These are phyloP conservation scores for Phytophthora fragariae DNA, from an alignment of 352 stramenopile genomes.

Conservation along the genomic window DNA sequence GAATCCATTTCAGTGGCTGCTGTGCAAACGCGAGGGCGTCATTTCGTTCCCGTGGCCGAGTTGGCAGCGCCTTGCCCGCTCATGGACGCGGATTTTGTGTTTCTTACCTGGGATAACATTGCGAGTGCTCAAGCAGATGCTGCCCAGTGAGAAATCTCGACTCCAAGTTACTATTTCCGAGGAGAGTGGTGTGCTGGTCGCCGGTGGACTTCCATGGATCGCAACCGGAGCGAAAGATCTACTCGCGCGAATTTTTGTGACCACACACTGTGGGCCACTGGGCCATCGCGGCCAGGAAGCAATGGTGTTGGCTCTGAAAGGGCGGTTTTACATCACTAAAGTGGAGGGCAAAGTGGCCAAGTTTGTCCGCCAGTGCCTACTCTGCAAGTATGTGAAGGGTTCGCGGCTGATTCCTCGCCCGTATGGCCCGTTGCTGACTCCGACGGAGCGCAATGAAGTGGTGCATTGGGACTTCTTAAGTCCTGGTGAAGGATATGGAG, in stretches of 20 bases:
- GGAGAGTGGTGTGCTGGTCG: not conserved
- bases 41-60: not conserved
- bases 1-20: not conserved
- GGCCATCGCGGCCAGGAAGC: not conserved
- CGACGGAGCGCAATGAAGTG: not conserved
- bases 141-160: not conserved
- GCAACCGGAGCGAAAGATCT: not conserved
- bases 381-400: not conserved
- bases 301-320: not conserved
- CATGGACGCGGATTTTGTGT: not conserved
- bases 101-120: not conserved
- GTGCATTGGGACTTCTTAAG: not conserved
- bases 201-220: constrained; percentile 3
- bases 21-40: not conserved
- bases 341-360: not conserved
- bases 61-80: not conserved
- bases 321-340: not conserved
- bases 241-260: not conserved
- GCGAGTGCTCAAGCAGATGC: constrained; percentile 27
- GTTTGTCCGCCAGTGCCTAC: not conserved
- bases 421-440: not conserved
- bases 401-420: not conserved
- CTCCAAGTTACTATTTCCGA: not conserved
- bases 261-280: not conserved
- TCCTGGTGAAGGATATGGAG: not conserved